phyloP scores from a whole-genome alignment of 2,329 filamentous ascomycete species.

The Cytospora mali region DNA sequence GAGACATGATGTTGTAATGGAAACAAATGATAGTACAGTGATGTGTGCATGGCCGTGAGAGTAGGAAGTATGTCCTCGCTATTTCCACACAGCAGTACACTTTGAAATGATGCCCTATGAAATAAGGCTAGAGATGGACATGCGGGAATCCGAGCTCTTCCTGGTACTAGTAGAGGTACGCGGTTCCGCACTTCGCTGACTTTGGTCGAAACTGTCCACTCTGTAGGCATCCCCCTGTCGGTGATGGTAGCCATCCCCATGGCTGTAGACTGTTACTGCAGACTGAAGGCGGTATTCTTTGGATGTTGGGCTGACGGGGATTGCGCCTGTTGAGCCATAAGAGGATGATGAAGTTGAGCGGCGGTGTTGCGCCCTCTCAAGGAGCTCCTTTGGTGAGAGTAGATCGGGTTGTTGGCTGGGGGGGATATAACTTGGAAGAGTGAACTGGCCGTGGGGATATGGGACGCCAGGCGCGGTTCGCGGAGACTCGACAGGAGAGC shows the following conservation, averaged over 20 bases:
- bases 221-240: background rate
- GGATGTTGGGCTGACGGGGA: background rate
- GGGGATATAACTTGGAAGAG: background rate
- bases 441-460: constrained; percentile 13
- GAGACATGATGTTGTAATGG: background rate
- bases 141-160: constrained; percentile 2
- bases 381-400: background rate
- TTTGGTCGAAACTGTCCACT: too few species aligned
- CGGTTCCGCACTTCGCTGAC: background rate
- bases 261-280: background rate
- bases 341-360: constrained; percentile 14
- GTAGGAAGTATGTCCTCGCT: background rate
- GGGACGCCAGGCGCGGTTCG: constrained; percentile 2
- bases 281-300: background rate
- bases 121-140: constrained; percentile 3
- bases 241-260: background rate
- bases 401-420: background rate
- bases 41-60: background rate
- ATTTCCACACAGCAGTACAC: background rate
- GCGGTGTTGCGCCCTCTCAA: background rate
- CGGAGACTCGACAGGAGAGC: constrained; percentile 43
- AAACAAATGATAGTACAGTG: background rate
- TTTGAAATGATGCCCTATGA: background rate
- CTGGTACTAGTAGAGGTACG: background rate
- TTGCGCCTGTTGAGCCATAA: constrained; percentile 1